Conservation (phyloP, 495 filamentous ascomycete genomes). For the Parathielavia hyrcaniae region DNA sequence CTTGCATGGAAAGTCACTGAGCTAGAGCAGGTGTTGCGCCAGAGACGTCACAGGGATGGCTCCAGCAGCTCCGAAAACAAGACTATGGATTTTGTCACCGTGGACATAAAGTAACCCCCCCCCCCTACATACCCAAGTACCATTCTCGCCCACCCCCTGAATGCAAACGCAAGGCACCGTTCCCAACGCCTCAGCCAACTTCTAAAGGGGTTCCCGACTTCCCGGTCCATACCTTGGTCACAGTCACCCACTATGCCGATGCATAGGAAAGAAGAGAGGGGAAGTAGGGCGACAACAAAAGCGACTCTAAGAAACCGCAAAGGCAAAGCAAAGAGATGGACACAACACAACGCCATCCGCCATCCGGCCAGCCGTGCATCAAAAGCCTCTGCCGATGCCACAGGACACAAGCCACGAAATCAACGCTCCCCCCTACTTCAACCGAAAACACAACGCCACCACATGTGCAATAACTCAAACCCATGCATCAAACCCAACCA, state of each 20-base stretch:
- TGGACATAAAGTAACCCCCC: neutral
- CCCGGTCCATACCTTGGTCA: neutral
- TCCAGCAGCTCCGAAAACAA: neutral
- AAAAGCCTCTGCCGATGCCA: too few relatives aligned
- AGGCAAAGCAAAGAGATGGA: neutral
- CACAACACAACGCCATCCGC: neutral
- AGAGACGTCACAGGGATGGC: neutral
- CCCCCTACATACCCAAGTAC: neutral
- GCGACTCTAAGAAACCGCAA: neutral
- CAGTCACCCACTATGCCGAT: neutral
- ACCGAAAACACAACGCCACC: neutral
- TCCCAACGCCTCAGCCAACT: neutral
- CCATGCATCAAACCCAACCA: neutral
- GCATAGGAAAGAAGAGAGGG: neutral
- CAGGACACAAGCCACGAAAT: neutral
- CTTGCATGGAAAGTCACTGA: neutral
- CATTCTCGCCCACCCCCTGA: neutral
- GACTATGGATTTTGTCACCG: neutral
- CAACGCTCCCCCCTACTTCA: neutral
- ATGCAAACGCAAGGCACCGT: constrained; percentile 2
- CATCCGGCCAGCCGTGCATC: neutral
- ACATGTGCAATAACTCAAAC: neutral
- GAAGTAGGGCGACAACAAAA: too few relatives aligned
- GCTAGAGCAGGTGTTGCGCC: neutral
- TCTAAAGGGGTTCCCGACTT: neutral